Conservation (phyloP, 2,329 filamentous ascomycete genomes). For the Sarocladium oryzae region DNA sequence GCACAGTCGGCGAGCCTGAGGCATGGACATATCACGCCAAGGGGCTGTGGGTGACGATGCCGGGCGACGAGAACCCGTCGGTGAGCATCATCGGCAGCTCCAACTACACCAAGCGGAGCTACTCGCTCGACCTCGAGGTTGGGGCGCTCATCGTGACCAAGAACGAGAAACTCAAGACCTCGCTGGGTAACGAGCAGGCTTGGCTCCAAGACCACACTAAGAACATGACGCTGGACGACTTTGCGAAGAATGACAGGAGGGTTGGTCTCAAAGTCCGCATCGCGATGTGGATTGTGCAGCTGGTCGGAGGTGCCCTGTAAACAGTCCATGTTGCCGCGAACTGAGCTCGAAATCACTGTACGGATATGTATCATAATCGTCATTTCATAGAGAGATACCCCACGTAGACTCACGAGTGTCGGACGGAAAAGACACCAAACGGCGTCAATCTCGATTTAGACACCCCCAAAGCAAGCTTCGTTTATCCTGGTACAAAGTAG, state of each 20-base stretch:
- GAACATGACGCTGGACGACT: constrained; percentile 66
- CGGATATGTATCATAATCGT: neutral
- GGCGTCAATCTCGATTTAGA: too few relatives aligned
- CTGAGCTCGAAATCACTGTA: neutral
- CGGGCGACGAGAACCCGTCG: constrained; percentile 58
- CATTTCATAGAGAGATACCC: constrained; percentile 9
- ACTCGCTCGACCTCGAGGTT: constrained; percentile 84
- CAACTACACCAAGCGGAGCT: constrained; percentile 93
- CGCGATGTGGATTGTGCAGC: constrained; percentile 88
- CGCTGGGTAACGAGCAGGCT: constrained; percentile 71
- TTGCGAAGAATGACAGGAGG: constrained; percentile 72
- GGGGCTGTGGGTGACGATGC: constrained; percentile 81
- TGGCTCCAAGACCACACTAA: constrained; percentile 72
- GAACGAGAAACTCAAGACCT: constrained; percentile 63
- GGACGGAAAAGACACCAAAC: too few relatives aligned
- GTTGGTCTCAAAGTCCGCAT: constrained; percentile 80
- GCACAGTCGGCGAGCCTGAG: constrained; percentile 70
- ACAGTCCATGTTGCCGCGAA: neutral
- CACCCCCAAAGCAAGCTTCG: too few relatives aligned
- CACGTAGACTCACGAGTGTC: neutral
- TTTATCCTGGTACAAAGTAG: too few relatives aligned
- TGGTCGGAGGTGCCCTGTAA: constrained; percentile 81
- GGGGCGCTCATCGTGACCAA: constrained; percentile 80
- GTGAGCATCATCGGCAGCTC: constrained; percentile 84
- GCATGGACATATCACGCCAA: constrained; percentile 99